Evolutionary conservation across 1,284 basidiomycete genomes (phyloP).

Genomic region (Afroboletus lepidellus): DNA sequence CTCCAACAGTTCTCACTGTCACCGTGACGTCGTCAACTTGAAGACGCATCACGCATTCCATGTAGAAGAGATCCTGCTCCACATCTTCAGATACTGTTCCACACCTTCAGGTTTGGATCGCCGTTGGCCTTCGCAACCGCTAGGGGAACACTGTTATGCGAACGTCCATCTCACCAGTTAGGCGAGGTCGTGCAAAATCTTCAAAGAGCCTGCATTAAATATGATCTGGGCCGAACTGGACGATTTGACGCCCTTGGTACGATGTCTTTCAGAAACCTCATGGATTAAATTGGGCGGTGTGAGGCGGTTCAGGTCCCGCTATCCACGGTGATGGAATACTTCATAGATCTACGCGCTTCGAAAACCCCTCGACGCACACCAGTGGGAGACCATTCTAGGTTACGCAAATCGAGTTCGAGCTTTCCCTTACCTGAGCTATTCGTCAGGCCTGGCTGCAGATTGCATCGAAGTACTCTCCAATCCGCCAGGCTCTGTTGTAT

Average conservation of each 20-base stretch:
- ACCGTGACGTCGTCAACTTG: too few species aligned
- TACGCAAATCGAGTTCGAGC: neutral
- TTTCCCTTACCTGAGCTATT: neutral
- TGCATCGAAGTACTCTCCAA: neutral
- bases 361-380: neutral
- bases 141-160: neutral
- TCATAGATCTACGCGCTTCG: conserved; percentile 1
- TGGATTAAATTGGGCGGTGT: neutral
- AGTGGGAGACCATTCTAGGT: neutral
- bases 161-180: conserved; percentile 1
- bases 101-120: conserved; percentile 1
- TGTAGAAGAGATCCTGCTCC: conserved; percentile 15
- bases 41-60: conserved; percentile 13
- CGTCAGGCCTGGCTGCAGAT: neutral
- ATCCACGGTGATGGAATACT: neutral
- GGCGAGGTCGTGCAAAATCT: conserved; percentile 15
- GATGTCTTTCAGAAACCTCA: conserved; percentile 7
- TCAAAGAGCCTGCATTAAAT: conserved; percentile 17
- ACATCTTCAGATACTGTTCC: conserved; percentile 9
- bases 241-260: conserved; percentile 13
- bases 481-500: neutral
- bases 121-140: too few species aligned
- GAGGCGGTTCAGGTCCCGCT: neutral
- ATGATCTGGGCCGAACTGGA: conserved; percentile 11
- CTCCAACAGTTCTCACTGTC: too few species aligned